Base-by-base conservation (phyloP, 495 filamentous ascomycete genomes). In the Xylaria cubensis region DNA sequence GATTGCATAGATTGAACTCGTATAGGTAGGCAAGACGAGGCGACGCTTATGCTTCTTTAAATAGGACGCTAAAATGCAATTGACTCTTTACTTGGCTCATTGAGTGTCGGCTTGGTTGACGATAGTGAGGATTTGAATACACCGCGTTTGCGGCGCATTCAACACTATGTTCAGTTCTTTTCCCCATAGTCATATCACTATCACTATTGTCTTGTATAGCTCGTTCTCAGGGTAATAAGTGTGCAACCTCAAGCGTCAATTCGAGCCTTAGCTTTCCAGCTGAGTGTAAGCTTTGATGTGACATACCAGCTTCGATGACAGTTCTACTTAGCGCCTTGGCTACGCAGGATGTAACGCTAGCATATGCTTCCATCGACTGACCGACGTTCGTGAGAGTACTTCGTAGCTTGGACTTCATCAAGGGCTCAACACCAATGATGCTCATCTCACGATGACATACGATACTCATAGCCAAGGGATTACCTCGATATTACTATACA, bases 241-340 rank as follows among this genome's bases (percentile, higher is more conserved):
- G 29, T 58, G 55, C 29, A 7, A 42, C n/a, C 42, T 41, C 10
- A n/a, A 42, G 63, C 26, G 15, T 34, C 29, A 12, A 36, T 66
- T 6, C 17, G 9, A n/a, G 4, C 19, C 21, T 51, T 46, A 67
- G 32, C 48, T 12, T 61, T 51, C 26, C 10, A 21, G 29, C 36
- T 21, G 17, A 29, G n/a, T 24, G n/a, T 10, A 21, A 21, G 21
- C 41, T 50, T 48, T 21, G 42, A 32, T 48, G 42, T 34, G 24
- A 65, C 42, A 48, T 26, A 65, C 42, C 42, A 34, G n/a, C 42
- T 65, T 34, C 7, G 24, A 48, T 65, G 42, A 29, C 63, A 64
- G 39, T 15, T 65, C 24, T 29, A 21, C 26, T 4, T 8, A 50
- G 63, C 63, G 42, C n/a, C 63, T 64, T 26, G 42, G 63, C 39